Conservation (phyloP, 2,329 filamentous ascomycete genomes). For the Clarireedia sp. region DNA sequence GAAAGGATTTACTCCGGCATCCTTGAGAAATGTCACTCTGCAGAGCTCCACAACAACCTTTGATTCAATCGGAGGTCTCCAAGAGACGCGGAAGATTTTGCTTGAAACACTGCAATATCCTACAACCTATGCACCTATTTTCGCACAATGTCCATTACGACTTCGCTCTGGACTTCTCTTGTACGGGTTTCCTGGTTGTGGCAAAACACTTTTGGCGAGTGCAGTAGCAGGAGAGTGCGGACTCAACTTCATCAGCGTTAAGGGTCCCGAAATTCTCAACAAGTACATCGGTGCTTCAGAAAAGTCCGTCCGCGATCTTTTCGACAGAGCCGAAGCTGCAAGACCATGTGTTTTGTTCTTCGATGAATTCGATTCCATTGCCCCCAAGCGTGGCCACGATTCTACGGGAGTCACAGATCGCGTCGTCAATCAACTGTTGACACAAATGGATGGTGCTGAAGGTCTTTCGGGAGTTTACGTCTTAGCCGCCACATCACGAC, state of each 20-base stretch:
- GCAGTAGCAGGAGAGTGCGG: conserved; percentile 97
- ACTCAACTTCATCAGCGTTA: conserved; percentile 96
- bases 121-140: conserved; percentile 96
- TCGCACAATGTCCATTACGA: conserved; percentile 90
- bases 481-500: conserved; percentile 84
- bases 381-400: conserved; percentile 93
- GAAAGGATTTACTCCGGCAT: conserved; percentile 89
- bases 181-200: conserved; percentile 92
- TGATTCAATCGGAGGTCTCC: conserved; percentile 80
- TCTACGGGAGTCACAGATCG: conserved; percentile 97
- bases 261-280: conserved; percentile 95
- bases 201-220: conserved; percentile 90
- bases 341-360: conserved; percentile 95
- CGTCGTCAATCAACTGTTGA: conserved; percentile 95
- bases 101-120: conserved; percentile 95
- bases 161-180: conserved; percentile 85
- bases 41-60: conserved; percentile 92
- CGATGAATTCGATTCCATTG: conserved; percentile 97
- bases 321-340: conserved; percentile 84
- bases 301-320: conserved; percentile 90
- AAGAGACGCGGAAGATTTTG: conserved; percentile 79
- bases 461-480: conserved; percentile 93
- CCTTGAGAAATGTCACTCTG: conserved; percentile 85
- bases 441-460: conserved; percentile 98
- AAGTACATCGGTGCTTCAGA: conserved; percentile 98